Percentiles rank a stretch among this genome's conserved stretches.
Evolutionary conservation across 148 eudicot species (phyloP).

Genomic region (Amaranthus palmeri): DNA sequence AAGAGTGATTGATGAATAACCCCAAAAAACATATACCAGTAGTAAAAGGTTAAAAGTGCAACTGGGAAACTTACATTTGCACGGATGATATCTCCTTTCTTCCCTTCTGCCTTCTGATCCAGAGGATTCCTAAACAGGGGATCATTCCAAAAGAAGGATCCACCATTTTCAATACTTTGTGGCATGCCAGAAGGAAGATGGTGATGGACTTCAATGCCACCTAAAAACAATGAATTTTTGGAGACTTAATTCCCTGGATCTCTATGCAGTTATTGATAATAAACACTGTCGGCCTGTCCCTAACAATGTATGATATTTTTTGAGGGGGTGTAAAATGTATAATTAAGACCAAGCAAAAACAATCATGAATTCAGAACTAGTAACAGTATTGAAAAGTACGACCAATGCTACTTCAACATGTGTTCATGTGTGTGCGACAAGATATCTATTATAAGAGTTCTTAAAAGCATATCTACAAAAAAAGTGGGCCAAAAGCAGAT

Average conservation of each 20-base stretch:
- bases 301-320: too few relatives aligned
- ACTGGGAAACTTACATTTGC: conserved; percentile 30
- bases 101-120: conserved; percentile 22
- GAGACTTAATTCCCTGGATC: neutral
- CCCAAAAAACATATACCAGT: too few relatives aligned
- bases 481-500: neutral
- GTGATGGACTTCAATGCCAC: conserved; percentile 23
- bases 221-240: conserved; percentile 21
- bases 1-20: too few relatives aligned
- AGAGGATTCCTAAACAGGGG: conserved; percentile 25
- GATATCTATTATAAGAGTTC: neutral
- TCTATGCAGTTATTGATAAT: neutral
- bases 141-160: conserved; percentile 32
- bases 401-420: too few relatives aligned
- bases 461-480: neutral
- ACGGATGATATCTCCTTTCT: conserved; percentile 13
- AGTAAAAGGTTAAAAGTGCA: too few relatives aligned
- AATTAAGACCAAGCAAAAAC: neutral
- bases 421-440: neutral
- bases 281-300: too few relatives aligned
- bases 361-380: neutral
- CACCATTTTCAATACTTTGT: conserved; percentile 15
- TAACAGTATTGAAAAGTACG: too few relatives aligned
- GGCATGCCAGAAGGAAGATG: conserved; percentile 18
- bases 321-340: neutral